Evolutionary conservation across 2,329 filamentous ascomycete genomes (phyloP).

Genomic region (Sporothrix globosa): DNA sequence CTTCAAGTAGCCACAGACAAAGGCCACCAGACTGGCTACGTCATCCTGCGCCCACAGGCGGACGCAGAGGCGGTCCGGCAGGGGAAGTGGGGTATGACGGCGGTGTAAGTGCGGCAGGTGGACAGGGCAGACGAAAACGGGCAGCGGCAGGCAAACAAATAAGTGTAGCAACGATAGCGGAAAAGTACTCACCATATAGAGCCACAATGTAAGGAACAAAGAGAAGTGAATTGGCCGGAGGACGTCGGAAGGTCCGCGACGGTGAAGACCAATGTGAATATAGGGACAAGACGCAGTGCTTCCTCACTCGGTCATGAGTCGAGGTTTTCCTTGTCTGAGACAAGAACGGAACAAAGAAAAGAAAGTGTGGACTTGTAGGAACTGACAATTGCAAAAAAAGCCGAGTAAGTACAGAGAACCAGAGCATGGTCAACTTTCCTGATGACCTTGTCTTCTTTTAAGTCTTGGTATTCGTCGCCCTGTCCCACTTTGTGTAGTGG

Average conservation of each 20-base stretch:
- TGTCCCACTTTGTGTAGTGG: too few relatives aligned
- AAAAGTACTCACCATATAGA: not conserved
- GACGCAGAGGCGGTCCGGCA: not conserved
- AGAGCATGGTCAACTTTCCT: too few relatives aligned
- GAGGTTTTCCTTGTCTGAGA: slow-evolving; percentile 22
- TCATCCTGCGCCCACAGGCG: slow-evolving; percentile 10
- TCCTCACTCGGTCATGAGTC: not conserved
- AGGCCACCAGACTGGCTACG: slow-evolving; percentile 24
- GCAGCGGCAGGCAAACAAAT: not conserved
- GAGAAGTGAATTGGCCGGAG: not conserved
- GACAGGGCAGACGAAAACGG: not conserved
- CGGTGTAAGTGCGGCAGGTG: slow-evolving; percentile 18
- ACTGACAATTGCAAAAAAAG: too few relatives aligned
- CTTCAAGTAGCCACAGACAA: not conserved
- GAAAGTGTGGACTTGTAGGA: not conserved
- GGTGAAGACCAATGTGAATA: not conserved
- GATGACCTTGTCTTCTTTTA: too few relatives aligned
- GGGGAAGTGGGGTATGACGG: not conserved
- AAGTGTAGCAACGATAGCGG: not conserved
- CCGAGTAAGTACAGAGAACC: not conserved
- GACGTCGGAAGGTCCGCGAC: not conserved
- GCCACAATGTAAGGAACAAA: not conserved
- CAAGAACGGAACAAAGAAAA: not conserved
- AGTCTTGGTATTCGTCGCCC: slow-evolving; percentile 1
- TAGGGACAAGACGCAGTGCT: not conserved